Evolutionary conservation across 2,329 filamentous ascomycete genomes (phyloP), one percentile per base, ranked within the genome.

Genomic region (Arthrobotrys sphaeroides): DNA sequence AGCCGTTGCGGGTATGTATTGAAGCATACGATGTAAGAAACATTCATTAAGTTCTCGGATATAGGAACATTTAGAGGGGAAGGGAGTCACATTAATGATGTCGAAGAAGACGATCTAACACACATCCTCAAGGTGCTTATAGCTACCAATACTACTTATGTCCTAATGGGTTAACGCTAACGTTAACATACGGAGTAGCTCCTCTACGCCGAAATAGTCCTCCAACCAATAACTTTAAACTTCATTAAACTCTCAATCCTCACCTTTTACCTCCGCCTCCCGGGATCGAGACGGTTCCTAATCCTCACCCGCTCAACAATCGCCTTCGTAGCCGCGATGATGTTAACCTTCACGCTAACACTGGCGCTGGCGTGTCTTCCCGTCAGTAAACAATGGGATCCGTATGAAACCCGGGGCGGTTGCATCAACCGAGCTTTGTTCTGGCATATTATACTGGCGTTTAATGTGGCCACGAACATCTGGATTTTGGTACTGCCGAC

Each of bases 231-330:
- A 20, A 75, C 72, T 0, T 12, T 75, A 16, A 82, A 78, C 33
- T 77, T 84, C 20, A 84, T 82, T 2, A 85, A 84, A 70, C 78
- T 84, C 5, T 84, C 83, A 1, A 84, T 84, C 79, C 81, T 84
- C 10, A 80, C 83, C 47, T 80, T 84, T 24, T 81, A 83, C 49
- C 80, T 83, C 20, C 79, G 84, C 9, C 81, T 82, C 0, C 78
- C 80, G 4, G 81, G 81, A 7, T 80, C 80, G 1, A 78, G 78
- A 3, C 80, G 78, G 28, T 80, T 79, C 38, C 81, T 82, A 64
- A 80, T 80, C 12, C 77, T 77, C 24, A 77, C 81, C 13, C 80
- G 83, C 6, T 59, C 80, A 10, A 68, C 79, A 16, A 78, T 83
- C 12, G 81, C 79, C 1, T 67, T 69, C 3, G 26, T 83, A 20